Base-by-base conservation (phyloP, 495 filamentous ascomycete genomes). In the Diplogelasinospora grovesii region DNA sequence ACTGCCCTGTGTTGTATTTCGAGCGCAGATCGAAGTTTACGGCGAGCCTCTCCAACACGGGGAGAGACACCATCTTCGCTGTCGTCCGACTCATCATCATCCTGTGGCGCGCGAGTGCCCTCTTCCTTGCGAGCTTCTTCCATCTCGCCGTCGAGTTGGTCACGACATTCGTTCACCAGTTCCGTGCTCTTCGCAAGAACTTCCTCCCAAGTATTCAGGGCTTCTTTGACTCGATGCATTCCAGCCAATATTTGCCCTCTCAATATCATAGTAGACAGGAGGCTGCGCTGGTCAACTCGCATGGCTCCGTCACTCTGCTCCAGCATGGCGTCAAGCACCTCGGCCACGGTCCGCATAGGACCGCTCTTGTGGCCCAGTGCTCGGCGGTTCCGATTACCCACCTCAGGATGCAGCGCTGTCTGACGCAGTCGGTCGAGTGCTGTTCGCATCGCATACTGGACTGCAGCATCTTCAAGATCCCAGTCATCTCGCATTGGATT, bases 321-420 rank as follows among this genome's bases (percentile, higher is more conserved):
- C 42, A 95, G 80, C 90, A 97, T 95, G 3, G 81, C 79, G 27
- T 85, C 79, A 16, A 97, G 64, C 2, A 95, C 87, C 52, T 97
- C 83, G 11, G 75, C 71, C 5, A 95, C 81, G 6, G 88, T 90
- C n/a, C 81, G 68, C 35, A 92, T 60, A 6, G 82, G 80, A 0
- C 77, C 83, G 39, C 70, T 70, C 21, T 65, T 75, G 15, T 69
- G 62, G 3, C 85, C 84, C 5, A 94, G 63, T 0, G 77, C 77
- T 40, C 73, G 73, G 14, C 83, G 73, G 54, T 85, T 86, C n/a
- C 68, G 68, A 8, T 64, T 70, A 6, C 81, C 82, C 24, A 88
- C 74, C 41, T 89, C 66, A 2, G 90, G 85, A 61, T 95, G 86
- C n/a, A 96, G 71, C 43, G 86, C 88, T 1, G 82, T 85, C 54